A percentile compares a stretch with the other conserved stretches of the same genome.
phyloP scores from a whole-genome alignment of 176 grass and related monocot species.

The Puya raimondii region DNA sequence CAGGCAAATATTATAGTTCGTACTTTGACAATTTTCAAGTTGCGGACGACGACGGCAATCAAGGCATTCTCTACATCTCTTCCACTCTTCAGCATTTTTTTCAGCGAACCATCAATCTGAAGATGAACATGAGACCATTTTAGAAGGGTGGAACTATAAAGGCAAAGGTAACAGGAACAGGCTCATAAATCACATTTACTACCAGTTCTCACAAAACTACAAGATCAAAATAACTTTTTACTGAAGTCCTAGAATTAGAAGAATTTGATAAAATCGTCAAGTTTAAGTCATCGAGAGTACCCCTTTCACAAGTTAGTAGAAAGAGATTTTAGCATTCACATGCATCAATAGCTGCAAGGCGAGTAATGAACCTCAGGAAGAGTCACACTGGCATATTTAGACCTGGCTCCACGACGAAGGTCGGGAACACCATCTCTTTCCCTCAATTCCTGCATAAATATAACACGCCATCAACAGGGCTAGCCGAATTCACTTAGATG shows the following conservation, averaged over 20 bases:
- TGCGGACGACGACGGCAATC: slow-evolving; percentile 72
- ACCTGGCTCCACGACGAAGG: slow-evolving; percentile 71
- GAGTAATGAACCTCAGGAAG: slow-evolving; percentile 57
- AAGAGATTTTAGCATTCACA: background rate
- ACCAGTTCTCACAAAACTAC: background rate
- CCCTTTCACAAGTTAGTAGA: background rate
- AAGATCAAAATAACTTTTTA: background rate
- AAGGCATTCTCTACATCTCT: slow-evolving; percentile 70
- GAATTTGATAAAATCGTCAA: background rate
- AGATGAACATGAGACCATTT: slow-evolving; percentile 15
- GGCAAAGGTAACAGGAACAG: background rate
- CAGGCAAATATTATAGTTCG: background rate
- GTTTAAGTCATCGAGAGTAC: background rate
- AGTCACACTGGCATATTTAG: slow-evolving; percentile 73
- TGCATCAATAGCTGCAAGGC: background rate
- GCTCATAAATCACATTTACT: background rate
- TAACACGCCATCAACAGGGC: slow-evolving; percentile 19
- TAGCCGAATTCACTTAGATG: background rate
- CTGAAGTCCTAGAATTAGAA: background rate
- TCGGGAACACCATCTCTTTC: slow-evolving; percentile 83
- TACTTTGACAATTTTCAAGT: slow-evolving; percentile 90
- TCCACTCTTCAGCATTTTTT: slow-evolving; percentile 67
- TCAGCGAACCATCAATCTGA: slow-evolving; percentile 64
- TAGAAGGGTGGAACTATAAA: background rate
- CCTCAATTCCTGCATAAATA: slow-evolving; percentile 65